A percentile compares a stretch with the other conserved stretches of the same genome.
These are phyloP conservation scores for Globisporangium takayamanum DNA, from an alignment of 352 stramenopile genomes.

Conservation along the genomic window DNA sequence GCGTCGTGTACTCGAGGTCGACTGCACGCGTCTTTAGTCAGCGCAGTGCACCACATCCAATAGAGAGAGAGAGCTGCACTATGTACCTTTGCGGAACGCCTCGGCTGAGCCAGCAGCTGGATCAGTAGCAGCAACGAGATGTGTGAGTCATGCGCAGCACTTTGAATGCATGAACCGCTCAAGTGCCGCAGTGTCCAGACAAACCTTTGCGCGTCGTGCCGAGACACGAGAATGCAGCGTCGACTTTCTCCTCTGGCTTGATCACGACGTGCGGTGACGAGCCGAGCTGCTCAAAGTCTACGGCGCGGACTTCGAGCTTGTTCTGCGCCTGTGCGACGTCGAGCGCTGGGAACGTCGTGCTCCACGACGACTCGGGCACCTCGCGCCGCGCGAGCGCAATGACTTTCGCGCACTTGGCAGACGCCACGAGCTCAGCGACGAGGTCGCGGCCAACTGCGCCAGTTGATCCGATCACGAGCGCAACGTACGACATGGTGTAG, in stretches of 20 bases:
- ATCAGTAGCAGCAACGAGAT: background rate
- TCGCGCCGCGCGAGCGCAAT: slow-evolving; percentile 51
- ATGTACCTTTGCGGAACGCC: slow-evolving; percentile 59
- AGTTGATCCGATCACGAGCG: slow-evolving; percentile 67
- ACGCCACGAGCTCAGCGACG: slow-evolving; percentile 56
- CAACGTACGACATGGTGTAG: slow-evolving; percentile 33
- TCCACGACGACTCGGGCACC: slow-evolving; percentile 37
- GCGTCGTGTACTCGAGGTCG: slow-evolving; percentile 60
- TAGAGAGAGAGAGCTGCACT: background rate
- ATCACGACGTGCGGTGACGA: slow-evolving; percentile 22
- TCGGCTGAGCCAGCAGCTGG: slow-evolving; percentile 46
- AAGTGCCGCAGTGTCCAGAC: background rate
- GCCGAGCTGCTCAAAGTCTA: slow-evolving; percentile 51
- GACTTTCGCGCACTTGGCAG: slow-evolving; percentile 44
- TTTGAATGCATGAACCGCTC: too few species aligned
- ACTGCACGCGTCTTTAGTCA: slow-evolving; percentile 24
- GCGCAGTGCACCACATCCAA: background rate
- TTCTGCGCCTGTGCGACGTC: slow-evolving; percentile 25
- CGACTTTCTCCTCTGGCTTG: slow-evolving; percentile 29
- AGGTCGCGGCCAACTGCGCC: slow-evolving; percentile 67
- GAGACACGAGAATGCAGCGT: slow-evolving; percentile 65
- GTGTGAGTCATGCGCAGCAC: background rate
- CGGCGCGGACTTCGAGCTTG: slow-evolving; percentile 45
- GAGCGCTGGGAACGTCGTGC: slow-evolving; percentile 33
- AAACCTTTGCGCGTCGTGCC: slow-evolving; percentile 64